Conservation (phyloP, 2,329 filamentous ascomycete genomes). For the Escovopsis weberi region DNA sequence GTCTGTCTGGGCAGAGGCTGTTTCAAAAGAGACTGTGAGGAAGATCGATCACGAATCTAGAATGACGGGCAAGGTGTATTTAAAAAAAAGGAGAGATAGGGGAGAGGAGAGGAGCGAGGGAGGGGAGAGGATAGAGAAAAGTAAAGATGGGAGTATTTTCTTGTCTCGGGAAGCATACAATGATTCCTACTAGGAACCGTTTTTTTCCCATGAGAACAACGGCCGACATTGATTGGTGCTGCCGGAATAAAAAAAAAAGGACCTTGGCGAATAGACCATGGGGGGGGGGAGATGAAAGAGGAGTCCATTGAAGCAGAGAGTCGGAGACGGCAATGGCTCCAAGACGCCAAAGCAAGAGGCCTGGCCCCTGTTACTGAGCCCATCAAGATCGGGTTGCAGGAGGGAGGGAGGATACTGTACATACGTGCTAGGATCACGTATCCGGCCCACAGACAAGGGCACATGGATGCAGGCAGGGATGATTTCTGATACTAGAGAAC, state of each 20-base stretch:
- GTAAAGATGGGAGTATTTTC: slow-evolving; percentile 3
- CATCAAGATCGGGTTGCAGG: slow-evolving; percentile 6
- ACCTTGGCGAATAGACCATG: not conserved
- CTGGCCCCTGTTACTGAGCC: slow-evolving; percentile 7
- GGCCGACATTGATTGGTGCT: slow-evolving; percentile 20
- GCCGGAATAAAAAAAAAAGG: slow-evolving; percentile 9
- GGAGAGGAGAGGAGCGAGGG: not conserved
- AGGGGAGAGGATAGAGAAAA: slow-evolving; percentile 4
- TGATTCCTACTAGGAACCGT: slow-evolving; percentile 9
- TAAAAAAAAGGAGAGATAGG: not conserved
- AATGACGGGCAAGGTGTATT: not conserved
- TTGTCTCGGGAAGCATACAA: slow-evolving; percentile 16
- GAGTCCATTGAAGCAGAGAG: slow-evolving; percentile 2
- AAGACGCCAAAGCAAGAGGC: slow-evolving; percentile 12
- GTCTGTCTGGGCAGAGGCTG: no score
- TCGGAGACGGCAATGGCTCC: slow-evolving; percentile 15
- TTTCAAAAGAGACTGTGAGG: no score
- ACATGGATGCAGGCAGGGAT: no score
- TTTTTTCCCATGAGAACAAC: slow-evolving; percentile 13
- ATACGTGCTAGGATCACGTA: no score
- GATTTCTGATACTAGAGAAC: no score
- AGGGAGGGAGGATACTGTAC: not conserved
- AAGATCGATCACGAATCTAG: no score
- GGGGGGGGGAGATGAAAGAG: slow-evolving; percentile 20
- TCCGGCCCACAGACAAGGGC: no score